phyloP scores from a whole-genome alignment of 2,329 filamentous ascomycete genomes.

The Xenoacremonium recifei region DNA sequence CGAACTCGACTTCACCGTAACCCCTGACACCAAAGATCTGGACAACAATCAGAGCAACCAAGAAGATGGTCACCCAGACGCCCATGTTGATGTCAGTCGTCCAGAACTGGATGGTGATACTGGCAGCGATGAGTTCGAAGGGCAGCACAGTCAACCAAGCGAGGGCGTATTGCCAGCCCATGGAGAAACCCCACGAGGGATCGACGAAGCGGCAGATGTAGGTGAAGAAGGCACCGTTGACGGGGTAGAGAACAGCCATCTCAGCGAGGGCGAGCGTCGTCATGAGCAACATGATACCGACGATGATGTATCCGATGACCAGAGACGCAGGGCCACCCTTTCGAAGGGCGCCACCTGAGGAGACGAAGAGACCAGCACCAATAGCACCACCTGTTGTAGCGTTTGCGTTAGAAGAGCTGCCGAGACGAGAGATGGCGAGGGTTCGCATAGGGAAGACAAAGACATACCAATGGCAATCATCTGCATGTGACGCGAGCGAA shows the following conservation, averaged over 20 bases:
- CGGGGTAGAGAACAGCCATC: conserved; percentile 85
- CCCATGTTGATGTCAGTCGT: conserved; percentile 61
- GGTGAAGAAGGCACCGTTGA: conserved; percentile 87
- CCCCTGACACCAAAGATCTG: conserved; percentile 86
- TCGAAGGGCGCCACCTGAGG: conserved; percentile 70
- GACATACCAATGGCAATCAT: conserved; percentile 87
- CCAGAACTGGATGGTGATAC: conserved; percentile 84
- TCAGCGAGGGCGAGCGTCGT: conserved; percentile 91
- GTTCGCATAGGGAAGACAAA: not conserved
- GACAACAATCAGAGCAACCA: conserved; percentile 71
- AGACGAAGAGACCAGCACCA: conserved; percentile 84
- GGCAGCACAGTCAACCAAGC: conserved; percentile 85
- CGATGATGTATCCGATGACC: conserved; percentile 74
- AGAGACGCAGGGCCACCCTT: conserved; percentile 75
- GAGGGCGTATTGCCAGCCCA: conserved; percentile 93
- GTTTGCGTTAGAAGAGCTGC: not conserved
- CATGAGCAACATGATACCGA: conserved; percentile 85
- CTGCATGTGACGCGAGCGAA: conserved; percentile 85
- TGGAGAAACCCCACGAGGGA: conserved; percentile 90
- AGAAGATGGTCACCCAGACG: conserved; percentile 81
- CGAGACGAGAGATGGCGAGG: too few species aligned
- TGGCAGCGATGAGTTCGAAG: conserved; percentile 82
- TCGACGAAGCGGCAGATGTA: conserved; percentile 91
- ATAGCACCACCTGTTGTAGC: conserved; percentile 20
- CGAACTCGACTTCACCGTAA: conserved; percentile 86